Base-by-base conservation (phyloP, 1,139 yeast genomes). In the Taphrina communis region DNA sequence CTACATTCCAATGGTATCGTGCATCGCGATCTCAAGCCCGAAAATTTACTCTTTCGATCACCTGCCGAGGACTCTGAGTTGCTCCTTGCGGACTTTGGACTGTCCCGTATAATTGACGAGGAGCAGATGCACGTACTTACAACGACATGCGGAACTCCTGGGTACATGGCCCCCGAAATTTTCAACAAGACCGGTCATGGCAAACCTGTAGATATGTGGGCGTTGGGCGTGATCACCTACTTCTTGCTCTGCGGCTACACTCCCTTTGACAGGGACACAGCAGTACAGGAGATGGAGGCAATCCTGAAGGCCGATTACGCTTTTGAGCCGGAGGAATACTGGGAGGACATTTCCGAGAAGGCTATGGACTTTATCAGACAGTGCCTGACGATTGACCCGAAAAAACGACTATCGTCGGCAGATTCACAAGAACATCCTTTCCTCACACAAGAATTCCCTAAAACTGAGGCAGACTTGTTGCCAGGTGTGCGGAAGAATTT, bases 21-120 rank as follows among this genome's bases (percentile, higher is more conserved):
- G 14, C 99, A 94, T 78, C 83, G 98, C 67, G 99, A 94, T 78
- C 82, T 94, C 73, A 94, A 94, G 78, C 97, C 98, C 0, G 99
- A 94, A 76, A 94, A 94, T 75, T 85, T 94, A 67, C 80, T 94
- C 70, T 82, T 93, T 71, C 76, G 78, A 44, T 78, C 81, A 6
- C 74, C 77, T 31, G 81, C 77, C 60, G 79, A 77, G 62, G 80
- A 83, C 53, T 82, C 83, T 56, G 85, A 83, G 73, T 77, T 88
- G 63, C 80, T 89, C 61, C 80, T 89, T 66, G 93, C 90, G 2
- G 95, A 89, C 77, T 89, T 88, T 77, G 94, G 95, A 1, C 79
- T 88, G 46, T 85, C 89, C 8, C 79, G 82, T 5, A 80, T 81
- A 60, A 78, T 80, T 17, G 83, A 81, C 69, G 82, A 80, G 69